These are phyloP conservation scores for Mycena epipterygia DNA, from an alignment of 768 basidiomycete genomes.

Conservation along the genomic window DNA sequence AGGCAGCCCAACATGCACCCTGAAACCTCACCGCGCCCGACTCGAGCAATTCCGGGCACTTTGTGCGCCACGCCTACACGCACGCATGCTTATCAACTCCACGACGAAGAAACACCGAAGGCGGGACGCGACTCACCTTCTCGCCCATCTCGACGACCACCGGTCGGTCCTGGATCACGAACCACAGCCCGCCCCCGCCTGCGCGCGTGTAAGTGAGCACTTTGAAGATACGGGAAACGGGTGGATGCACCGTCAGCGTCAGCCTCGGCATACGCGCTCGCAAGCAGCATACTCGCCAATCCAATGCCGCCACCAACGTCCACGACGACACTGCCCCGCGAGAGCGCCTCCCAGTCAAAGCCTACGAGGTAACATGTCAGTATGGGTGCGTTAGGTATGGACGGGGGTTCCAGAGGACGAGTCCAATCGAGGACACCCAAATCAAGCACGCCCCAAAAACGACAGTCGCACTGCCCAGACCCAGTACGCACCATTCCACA, in stretches of 20 bases:
- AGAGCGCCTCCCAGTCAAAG: constrained; percentile 65
- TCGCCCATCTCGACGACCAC: constrained; percentile 62
- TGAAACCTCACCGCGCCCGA: constrained; percentile 67
- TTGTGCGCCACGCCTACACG: constrained; percentile 68
- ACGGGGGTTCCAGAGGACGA: too few species aligned
- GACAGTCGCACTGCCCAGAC: too few species aligned
- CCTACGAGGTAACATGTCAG: constrained; percentile 48
- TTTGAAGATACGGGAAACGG: background rate
- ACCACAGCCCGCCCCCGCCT: constrained; percentile 47
- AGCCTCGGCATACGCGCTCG: constrained; percentile 44
- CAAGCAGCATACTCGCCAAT: constrained; percentile 54
- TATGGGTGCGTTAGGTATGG: background rate
- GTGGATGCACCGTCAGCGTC: constrained; percentile 18
- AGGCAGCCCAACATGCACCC: constrained; percentile 48
- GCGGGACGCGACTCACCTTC: background rate
- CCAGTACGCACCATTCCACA: constrained; percentile 61
- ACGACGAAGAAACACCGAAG: background rate
- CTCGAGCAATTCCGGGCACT: constrained; percentile 71
- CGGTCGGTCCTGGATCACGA: constrained; percentile 67
- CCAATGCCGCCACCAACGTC: constrained; percentile 77
- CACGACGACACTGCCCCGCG: constrained; percentile 60
- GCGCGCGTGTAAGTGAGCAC: constrained; percentile 19
- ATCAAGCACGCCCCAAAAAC: too few species aligned
- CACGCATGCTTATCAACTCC: background rate
- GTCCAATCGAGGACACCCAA: too few species aligned